Evolutionary conservation across 208 protist genomes (phyloP).

Genomic region (Lotmaria passim): DNA sequence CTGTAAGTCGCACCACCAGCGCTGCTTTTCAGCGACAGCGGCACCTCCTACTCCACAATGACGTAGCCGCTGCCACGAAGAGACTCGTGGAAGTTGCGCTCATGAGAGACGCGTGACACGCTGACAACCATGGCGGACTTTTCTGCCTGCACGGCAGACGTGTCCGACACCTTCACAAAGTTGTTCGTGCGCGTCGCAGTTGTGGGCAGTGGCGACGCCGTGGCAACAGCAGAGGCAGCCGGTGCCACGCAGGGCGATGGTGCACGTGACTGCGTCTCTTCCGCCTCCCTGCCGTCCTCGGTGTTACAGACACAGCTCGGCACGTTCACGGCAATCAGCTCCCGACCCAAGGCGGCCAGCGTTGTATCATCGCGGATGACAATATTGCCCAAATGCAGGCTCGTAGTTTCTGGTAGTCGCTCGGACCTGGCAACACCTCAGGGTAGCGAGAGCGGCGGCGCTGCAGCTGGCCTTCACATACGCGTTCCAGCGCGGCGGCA

Average conservation of each 20-base stretch:
- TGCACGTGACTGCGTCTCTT: too few species aligned
- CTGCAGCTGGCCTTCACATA: background rate
- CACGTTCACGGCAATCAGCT: background rate
- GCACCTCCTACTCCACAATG: constrained; percentile 13
- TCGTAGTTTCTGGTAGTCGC: background rate
- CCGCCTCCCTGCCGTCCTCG: background rate
- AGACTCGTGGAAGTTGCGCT: background rate
- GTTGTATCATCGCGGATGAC: background rate
- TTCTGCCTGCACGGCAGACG: background rate
- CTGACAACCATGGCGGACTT: too few species aligned
- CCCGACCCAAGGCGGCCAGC: background rate
- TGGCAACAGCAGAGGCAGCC: too few species aligned
- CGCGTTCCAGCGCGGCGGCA: background rate
- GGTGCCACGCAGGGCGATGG: too few species aligned
- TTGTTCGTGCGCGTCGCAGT: too few species aligned
- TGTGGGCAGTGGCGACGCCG: too few species aligned
- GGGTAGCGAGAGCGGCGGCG: background rate
- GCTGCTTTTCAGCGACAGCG: background rate
- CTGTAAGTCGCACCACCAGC: background rate
- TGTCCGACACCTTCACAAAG: background rate
- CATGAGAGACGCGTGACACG: background rate
- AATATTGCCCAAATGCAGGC: background rate
- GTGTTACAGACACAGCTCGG: background rate
- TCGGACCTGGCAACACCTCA: background rate
- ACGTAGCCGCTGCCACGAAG: constrained; percentile 1